A percentile compares a stretch with the other conserved stretches of the same genome.
Evolutionary conservation across 129 eudicot species (phyloP).

Genomic region (Helianthus tuberosus): DNA sequence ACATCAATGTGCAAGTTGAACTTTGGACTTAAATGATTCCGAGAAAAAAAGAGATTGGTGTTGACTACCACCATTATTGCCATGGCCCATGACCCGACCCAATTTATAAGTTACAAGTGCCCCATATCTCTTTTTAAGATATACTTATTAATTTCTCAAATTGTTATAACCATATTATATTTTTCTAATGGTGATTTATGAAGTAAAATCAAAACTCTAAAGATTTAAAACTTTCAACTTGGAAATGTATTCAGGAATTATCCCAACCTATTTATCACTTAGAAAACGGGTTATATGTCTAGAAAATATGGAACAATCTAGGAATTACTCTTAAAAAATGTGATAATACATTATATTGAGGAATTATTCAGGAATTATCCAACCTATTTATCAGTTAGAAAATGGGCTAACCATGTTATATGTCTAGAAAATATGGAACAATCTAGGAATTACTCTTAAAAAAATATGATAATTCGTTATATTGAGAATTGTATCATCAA

Average conservation of each 20-base stretch:
- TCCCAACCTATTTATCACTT: too few relatives aligned
- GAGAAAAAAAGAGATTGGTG: constrained; percentile 5
- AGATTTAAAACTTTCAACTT: too few relatives aligned
- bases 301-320: background rate
- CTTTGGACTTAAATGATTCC: constrained; percentile 13
- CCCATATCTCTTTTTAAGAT: background rate
- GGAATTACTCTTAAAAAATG: too few relatives aligned
- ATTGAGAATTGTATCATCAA: too few relatives aligned
- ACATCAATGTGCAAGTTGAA: constrained; percentile 18
- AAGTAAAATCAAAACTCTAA: too few relatives aligned
- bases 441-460: too few relatives aligned
- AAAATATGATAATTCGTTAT: too few relatives aligned
- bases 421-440: background rate
- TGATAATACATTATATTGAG: too few relatives aligned
- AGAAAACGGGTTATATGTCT: background rate
- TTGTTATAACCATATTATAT: background rate
- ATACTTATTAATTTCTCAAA: background rate
- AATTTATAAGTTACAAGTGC: background rate
- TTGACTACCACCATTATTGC: constrained; percentile 25
- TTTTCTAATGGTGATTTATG: too few relatives aligned
- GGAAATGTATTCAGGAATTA: too few relatives aligned
- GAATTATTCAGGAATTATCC: too few relatives aligned
- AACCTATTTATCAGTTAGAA: too few relatives aligned
- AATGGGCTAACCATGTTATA: background rate
- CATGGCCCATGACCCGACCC: constrained; percentile 5